Conservation (phyloP, 2,329 filamentous ascomycete genomes). For the Nemania abortiva region DNA sequence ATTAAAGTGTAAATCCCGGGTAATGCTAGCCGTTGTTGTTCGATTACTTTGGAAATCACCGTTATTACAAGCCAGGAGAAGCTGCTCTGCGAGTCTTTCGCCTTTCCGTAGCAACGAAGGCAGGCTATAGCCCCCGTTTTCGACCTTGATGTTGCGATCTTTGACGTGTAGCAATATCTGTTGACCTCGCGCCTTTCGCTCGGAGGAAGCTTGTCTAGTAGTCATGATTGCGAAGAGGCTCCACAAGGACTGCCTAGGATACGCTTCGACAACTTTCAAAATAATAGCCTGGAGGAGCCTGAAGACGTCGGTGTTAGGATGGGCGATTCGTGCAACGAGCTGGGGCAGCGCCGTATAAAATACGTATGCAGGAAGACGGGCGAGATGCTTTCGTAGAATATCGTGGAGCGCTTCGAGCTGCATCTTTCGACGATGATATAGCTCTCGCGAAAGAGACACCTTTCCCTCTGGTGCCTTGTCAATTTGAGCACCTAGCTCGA, state of each 20-base stretch:
- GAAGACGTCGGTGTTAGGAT: slow-evolving; percentile 83
- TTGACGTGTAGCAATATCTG: slow-evolving; percentile 65
- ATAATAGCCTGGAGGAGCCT: slow-evolving; percentile 83
- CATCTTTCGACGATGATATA: slow-evolving; percentile 68
- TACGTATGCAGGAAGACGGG: slow-evolving; percentile 77
- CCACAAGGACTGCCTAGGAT: slow-evolving; percentile 94
- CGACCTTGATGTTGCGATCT: slow-evolving; percentile 63
- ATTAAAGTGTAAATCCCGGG: slow-evolving; percentile 83
- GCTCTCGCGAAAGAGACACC: slow-evolving; percentile 64
- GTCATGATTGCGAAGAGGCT: slow-evolving; percentile 88
- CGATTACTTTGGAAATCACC: slow-evolving; percentile 77
- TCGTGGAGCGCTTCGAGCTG: slow-evolving; percentile 77
- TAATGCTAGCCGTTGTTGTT: slow-evolving; percentile 78
- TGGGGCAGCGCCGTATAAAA: slow-evolving; percentile 90
- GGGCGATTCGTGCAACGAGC: slow-evolving; percentile 94
- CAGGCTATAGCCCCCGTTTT: slow-evolving; percentile 69
- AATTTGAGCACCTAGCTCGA: slow-evolving; percentile 86
- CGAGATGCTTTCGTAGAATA: slow-evolving; percentile 83
- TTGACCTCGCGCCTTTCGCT: slow-evolving; percentile 69
- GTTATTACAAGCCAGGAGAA: slow-evolving; percentile 83
- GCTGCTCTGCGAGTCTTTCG: slow-evolving; percentile 84
- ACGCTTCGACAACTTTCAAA: slow-evolving; percentile 83
- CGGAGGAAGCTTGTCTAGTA: slow-evolving; percentile 72
- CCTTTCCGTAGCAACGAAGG: slow-evolving; percentile 79
- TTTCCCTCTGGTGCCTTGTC: slow-evolving; percentile 71